A percentile compares a stretch with the other conserved stretches of the same genome.
Conservation (phyloP, 2,329 filamentous ascomycete genomes). For the Ramularia endophylla region DNA sequence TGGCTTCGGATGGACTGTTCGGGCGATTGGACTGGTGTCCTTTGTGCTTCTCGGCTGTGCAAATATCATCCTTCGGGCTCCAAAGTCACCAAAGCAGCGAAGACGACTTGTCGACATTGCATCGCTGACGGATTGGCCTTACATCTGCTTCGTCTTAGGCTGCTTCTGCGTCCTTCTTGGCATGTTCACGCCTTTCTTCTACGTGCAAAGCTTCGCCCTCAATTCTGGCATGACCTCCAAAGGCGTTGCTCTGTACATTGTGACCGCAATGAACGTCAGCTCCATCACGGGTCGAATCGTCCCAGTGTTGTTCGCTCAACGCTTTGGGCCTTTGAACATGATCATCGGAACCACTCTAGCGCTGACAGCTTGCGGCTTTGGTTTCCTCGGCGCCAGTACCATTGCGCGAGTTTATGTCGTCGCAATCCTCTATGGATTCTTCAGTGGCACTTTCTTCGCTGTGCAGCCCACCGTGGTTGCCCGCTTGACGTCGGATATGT, state of each 20-base stretch:
- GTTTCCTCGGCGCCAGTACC: conserved; percentile 2
- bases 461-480: conserved; percentile 16
- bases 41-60: conserved; percentile 3
- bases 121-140: conserved; percentile 39
- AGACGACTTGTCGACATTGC: conserved; percentile 32
- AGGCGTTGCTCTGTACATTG: conserved; percentile 56
- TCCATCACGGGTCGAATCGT: conserved; percentile 52
- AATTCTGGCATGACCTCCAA: conserved; percentile 37
- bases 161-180: conserved; percentile 40
- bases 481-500: conserved; percentile 11
- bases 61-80: conserved; percentile 1
- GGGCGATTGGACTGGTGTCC: conserved; percentile 10
- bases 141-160: conserved; percentile 38
- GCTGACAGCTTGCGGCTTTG: conserved; percentile 3
- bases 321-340: conserved; percentile 50
- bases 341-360: conserved; percentile 35
- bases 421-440: conserved; percentile 11
- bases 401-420: conserved; percentile 3
- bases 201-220: conserved; percentile 53
- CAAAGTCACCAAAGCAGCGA: background rate
- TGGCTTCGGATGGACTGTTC: conserved; percentile 9
- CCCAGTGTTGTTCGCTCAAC: conserved; percentile 53
- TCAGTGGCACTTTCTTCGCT: conserved; percentile 19
- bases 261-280: conserved; percentile 59
- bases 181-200: conserved; percentile 46